phyloP scores from a whole-genome alignment of 345 rosid genomes.

The Rhodamnia rubescens region DNA sequence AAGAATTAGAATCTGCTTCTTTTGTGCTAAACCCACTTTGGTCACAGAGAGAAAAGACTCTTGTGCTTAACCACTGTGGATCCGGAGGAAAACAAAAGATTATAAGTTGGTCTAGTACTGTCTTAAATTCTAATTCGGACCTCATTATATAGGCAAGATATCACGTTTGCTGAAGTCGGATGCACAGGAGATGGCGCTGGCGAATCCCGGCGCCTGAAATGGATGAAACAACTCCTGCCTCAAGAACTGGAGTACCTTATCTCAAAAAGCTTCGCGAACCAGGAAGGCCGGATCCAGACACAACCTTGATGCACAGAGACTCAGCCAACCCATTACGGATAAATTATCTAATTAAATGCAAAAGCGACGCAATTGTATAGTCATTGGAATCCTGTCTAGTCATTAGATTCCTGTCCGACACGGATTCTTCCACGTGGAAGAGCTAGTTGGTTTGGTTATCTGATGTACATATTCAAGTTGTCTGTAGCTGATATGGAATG shows the following conservation, averaged over 20 bases:
- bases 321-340: neutral
- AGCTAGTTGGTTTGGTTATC: neutral
- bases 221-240: conserved; percentile 6
- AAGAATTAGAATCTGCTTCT: neutral
- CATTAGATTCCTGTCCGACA: too few species aligned
- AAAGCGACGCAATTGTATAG: neutral
- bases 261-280: neutral
- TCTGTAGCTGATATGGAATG: neutral
- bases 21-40: neutral
- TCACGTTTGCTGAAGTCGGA: neutral
- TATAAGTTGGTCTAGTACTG: neutral
- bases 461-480: neutral
- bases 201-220: conserved; percentile 5
- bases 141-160: neutral
- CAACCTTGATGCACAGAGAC: neutral
- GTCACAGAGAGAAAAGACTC: neutral
- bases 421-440: too few species aligned
- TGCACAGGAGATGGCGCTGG: conserved; percentile 15
- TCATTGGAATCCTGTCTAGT: too few species aligned
- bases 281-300: conserved; percentile 13
- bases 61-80: neutral
- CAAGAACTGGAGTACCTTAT: neutral
- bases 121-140: neutral
- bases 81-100: neutral
- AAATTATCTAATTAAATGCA: neutral